These are phyloP conservation scores for Xylaria sp. DNA, from an alignment of 2,329 filamentous ascomycete genomes.

Conservation along the genomic window DNA sequence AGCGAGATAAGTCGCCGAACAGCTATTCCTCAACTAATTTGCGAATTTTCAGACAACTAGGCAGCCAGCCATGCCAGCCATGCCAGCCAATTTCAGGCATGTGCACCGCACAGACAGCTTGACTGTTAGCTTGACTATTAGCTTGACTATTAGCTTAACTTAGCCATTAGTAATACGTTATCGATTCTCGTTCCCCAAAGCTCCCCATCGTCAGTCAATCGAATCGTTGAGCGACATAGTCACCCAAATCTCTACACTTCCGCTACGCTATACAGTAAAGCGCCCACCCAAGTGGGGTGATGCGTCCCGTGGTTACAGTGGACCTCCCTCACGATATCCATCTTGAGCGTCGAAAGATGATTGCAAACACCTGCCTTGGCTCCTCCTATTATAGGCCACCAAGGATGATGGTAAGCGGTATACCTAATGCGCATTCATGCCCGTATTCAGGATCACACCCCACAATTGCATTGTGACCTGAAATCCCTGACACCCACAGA, in stretches of 20 bases:
- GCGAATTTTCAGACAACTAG: too few relatives aligned
- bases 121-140: too few relatives aligned
- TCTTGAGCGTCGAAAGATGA: slow-evolving; percentile 2
- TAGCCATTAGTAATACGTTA: neutral
- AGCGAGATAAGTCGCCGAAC: too few relatives aligned
- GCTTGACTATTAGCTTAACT: neutral
- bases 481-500: slow-evolving; percentile 7
- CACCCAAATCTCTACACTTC: neutral
- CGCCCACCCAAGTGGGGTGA: neutral
- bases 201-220: neutral
- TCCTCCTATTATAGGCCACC: slow-evolving; percentile 5
- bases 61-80: too few relatives aligned
- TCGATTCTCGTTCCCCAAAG: neutral
- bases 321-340: slow-evolving; percentile 1
- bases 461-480: slow-evolving; percentile 2
- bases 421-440: neutral
- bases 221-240: neutral
- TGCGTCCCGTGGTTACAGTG: slow-evolving; percentile 20
- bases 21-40: too few relatives aligned
- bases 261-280: neutral
- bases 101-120: neutral
- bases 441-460: slow-evolving; percentile 4
- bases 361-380: slow-evolving; percentile 7
- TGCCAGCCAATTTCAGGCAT: too few relatives aligned
- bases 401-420: slow-evolving; percentile 9